phyloP scores from a whole-genome alignment of 2,329 filamentous ascomycete genomes.

The Exophiala viscosa region DNA sequence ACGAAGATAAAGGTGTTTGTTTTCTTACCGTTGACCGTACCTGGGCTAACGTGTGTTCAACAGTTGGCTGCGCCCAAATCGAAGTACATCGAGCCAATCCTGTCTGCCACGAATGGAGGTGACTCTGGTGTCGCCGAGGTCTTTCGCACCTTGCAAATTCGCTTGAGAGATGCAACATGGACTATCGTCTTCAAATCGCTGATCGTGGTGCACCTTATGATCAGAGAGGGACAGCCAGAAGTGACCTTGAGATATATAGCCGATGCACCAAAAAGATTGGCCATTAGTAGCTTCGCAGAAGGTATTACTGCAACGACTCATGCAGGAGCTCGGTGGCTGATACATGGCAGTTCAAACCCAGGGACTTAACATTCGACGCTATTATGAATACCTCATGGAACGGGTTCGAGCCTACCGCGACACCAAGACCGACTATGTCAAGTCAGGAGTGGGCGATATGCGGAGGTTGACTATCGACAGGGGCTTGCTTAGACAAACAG shows the following conservation, averaged over 20 bases:
- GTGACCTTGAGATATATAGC: conserved; percentile 82
- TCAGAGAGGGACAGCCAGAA: conserved; percentile 86
- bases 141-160: conserved; percentile 83
- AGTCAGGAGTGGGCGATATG: conserved; percentile 73
- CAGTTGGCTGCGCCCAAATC: conserved; percentile 94
- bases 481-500: conserved; percentile 85
- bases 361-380: conserved; percentile 88
- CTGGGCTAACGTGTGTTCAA: conserved; percentile 28
- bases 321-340: conserved; percentile 1
- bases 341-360: conserved; percentile 74
- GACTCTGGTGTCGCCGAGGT: conserved; percentile 94
- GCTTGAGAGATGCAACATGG: conserved; percentile 94
- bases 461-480: conserved; percentile 88
- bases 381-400: conserved; percentile 80
- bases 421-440: conserved; percentile 86
- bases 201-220: conserved; percentile 95
- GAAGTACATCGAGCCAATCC: conserved; percentile 98
- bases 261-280: conserved; percentile 75
- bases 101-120: conserved; percentile 89
- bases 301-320: conserved; percentile 49
- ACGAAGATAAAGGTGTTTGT: conserved; percentile 85
- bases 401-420: conserved; percentile 77
- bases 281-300: conserved; percentile 87
- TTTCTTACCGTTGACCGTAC: conserved; percentile 10
- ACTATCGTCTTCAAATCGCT: conserved; percentile 98